phyloP scores from a whole-genome alignment of 805 yeast genomes.

The Monosporozyma aquatica region DNA sequence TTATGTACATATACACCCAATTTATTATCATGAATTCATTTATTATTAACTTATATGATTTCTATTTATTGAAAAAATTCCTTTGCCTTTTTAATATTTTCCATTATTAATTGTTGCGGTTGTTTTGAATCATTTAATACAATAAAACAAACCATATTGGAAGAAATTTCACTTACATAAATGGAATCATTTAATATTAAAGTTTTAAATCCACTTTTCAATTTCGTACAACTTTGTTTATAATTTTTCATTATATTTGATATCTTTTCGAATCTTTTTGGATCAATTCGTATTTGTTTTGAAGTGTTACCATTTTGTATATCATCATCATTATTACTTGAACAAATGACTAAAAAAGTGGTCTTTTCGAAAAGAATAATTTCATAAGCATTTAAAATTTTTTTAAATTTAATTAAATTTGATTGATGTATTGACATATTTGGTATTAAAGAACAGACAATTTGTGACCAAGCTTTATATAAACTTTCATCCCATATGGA shows the following conservation, averaged over 20 bases:
- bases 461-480: conserved; percentile 94
- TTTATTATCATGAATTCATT: no score
- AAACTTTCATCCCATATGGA: conserved; percentile 96
- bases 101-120: conserved; percentile 36
- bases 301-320: conserved; percentile 26
- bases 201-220: conserved; percentile 76
- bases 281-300: conserved; percentile 42
- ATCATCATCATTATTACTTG: conserved; percentile 25
- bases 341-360: conserved; percentile 61
- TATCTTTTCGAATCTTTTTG: conserved; percentile 88
- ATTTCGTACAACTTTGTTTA: conserved; percentile 82
- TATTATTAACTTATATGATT: neutral
- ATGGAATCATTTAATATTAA: conserved; percentile 54
- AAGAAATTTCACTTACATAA: conserved; percentile 48
- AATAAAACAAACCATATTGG: conserved; percentile 54
- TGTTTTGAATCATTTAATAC: conserved; percentile 39
- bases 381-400: conserved; percentile 74
- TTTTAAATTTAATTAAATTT: conserved; percentile 63
- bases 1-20: conserved; percentile 1
- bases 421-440: conserved; percentile 75
- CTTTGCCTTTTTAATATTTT: conserved; percentile 49
- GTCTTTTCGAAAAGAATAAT: conserved; percentile 88
- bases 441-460: conserved; percentile 90
- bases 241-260: conserved; percentile 89
- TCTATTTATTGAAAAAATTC: conserved; percentile 37